Percentiles rank a stretch among this genome's conserved stretches.
phyloP scores from a whole-genome alignment of 2,329 filamentous ascomycete species.

The Talaromyces pinophilus region DNA sequence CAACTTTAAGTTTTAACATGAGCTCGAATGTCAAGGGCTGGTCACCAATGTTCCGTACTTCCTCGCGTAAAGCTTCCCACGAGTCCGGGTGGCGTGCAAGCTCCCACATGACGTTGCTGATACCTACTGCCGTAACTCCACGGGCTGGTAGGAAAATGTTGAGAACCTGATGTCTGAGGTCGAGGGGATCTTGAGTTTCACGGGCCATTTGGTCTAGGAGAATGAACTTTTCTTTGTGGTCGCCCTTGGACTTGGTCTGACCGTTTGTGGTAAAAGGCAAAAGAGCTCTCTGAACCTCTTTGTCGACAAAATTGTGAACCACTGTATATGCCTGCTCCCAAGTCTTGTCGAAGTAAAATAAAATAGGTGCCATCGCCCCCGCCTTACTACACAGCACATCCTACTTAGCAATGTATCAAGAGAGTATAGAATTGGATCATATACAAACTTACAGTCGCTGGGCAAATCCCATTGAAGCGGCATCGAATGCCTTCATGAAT shows the following conservation, averaged over 20 bases:
- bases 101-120: not conserved
- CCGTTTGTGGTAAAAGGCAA: not conserved
- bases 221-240: not conserved
- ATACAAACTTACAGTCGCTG: not conserved
- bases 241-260: not conserved
- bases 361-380: not conserved
- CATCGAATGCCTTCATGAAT: not conserved
- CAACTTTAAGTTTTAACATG: too few relatives aligned
- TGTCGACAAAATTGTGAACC: not conserved
- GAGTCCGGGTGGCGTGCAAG: not conserved
- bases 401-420: not conserved
- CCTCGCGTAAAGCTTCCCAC: not conserved
- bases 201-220: conserved; percentile 33
- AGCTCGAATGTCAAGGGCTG: too few relatives aligned
- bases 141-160: conserved; percentile 12
- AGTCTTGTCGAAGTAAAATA: not conserved
- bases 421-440: not conserved
- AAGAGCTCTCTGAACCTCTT: not conserved
- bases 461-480: not conserved
- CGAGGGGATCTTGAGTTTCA: not conserved
- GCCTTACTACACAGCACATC: not conserved
- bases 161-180: not conserved
- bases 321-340: not conserved
- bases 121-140: not conserved
- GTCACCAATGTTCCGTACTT: not conserved